These are phyloP conservation scores for Echinosophora koreensis DNA, from an alignment of 306 rosid species.

Conservation along the genomic window DNA sequence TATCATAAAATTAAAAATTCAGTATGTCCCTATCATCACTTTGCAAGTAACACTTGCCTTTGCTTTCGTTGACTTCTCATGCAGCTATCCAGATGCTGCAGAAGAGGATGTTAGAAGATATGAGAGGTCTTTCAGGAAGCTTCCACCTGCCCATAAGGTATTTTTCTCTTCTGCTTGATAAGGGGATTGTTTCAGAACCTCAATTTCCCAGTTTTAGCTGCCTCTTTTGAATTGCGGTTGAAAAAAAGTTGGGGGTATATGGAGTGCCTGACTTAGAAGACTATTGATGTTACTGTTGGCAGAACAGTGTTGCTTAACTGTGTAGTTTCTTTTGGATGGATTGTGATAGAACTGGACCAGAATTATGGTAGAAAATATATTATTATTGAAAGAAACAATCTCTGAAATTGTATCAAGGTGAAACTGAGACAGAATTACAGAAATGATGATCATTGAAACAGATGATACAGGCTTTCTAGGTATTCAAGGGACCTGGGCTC, in stretches of 20 bases:
- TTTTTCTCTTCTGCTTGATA: conserved; percentile 32
- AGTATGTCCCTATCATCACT: not conserved
- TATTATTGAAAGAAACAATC: not conserved
- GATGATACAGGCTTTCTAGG: not conserved
- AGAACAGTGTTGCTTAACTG: not conserved
- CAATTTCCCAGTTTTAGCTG: not conserved
- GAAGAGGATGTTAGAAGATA: conserved; percentile 88
- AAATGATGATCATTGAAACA: not conserved
- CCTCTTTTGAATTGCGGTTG: not conserved
- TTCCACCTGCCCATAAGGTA: conserved; percentile 91
- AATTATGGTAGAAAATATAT: not conserved
- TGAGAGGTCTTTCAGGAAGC: conserved; percentile 82
- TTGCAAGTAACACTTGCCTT: conserved; percentile 27
- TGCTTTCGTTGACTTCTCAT: conserved; percentile 38
- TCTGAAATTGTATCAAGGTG: not conserved
- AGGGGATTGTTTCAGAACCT: not conserved
- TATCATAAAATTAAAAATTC: not conserved
- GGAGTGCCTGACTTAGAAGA: not conserved
- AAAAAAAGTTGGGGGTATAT: not conserved
- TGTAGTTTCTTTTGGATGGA: conserved; percentile 17
- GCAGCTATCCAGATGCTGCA: conserved; percentile 93
- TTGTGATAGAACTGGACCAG: not conserved
- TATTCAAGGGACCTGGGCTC: not conserved
- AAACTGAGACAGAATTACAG: not conserved
- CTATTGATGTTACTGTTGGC: not conserved